Base-by-base conservation (phyloP, 495 filamentous ascomycete genomes). In the Xylaria flabelliformis region DNA sequence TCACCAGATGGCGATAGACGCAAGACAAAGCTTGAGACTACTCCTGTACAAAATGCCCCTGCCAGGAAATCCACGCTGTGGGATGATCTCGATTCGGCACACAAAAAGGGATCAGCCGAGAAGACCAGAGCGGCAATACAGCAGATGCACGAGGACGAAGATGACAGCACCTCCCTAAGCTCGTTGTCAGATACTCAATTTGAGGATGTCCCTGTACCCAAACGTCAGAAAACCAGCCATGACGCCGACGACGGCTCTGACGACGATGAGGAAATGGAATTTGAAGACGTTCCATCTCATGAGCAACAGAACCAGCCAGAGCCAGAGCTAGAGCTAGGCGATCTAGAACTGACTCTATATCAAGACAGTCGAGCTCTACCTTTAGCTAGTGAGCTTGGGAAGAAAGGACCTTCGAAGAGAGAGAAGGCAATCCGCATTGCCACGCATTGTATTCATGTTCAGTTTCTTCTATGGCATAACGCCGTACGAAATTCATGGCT, bases 381-480 rank as follows among this genome's bases (percentile, higher is more conserved):
- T 41, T 76, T 90, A 13, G 82, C 85, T 13, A 89, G 90, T 71
- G 83, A 88, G 7, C 76, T 90, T 21, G 89, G 92, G 70, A 97
- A 95, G 82, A 95, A 94, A 79, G 95, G 94, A 0, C 92, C 93
- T 0, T 92, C 90, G 24, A 97, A 96, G 80, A 89, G 91, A 10
- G 92, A 98, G 76, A 88, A 94, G 71, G 87, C 88, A 71, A 93
- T 95, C 51, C 86, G 96, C 44, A 85, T 90, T 9, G 82, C 89
- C 48, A 94, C 93, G 9, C 96, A 99, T 78, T 91, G 92, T 74
- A 86, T 96, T 76, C 96, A 99, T 81, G 95, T 99, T 4, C 92
- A 95, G 77, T 88, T 91, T 70, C 81, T 99, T 58, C 87, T 99
- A 56, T 96, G 90, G 81, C 95, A 98, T 75, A 98, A 98, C 79